Base-by-base conservation (phyloP, 1,284 basidiomycete species). In the Vanrija sp. region DNA sequence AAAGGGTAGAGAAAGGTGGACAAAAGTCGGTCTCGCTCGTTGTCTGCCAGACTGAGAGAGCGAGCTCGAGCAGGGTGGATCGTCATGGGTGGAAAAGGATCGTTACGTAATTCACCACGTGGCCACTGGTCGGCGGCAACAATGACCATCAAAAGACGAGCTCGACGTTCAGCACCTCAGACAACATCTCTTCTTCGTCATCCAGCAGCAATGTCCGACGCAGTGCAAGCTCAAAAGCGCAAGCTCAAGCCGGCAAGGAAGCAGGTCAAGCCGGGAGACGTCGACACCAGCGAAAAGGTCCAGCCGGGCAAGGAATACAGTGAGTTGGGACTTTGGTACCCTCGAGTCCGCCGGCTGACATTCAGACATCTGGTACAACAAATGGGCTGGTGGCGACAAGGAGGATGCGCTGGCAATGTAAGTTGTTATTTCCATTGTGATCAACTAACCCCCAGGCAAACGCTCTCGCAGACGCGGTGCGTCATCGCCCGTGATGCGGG, bases 331-430 rank as follows among this genome's bases (percentile, higher is more conserved):
- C 21, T 23, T 23, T 18, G 28, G 28, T n/a, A n/a, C 18, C 6
- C 42, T 23, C 6, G 3, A 7, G n/a, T 14, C 21, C 7, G 28
- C 2, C 14, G 12, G 45, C 65, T 76, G 51, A 65, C 53, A 38
- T 52, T 53, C 67, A 91, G 94, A 98, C 75, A 89, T 96, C 57
- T 98, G 95, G 95, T 98, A 98, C 78, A 96, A 98, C 78, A 98
- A 98, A 79, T 98, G 93, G 91, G 92, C 93, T 38, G 89, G 93
- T 60, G 92, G 92, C 55, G 92, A 96, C 72, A 83, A 90, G 49
- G 93, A 95, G 76, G 93, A 96, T 70, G 88, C 85, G 59, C 90
- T 94, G 69, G 93, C 91, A 44, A 91, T 89, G 88, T 91, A 67
- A 57, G 86, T 81, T 9, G 6, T n/a, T 45, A 15, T 28, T 18